Evolutionary conservation across 306 rosid genomes (phyloP).

Genomic region (Fragaria vesca): DNA sequence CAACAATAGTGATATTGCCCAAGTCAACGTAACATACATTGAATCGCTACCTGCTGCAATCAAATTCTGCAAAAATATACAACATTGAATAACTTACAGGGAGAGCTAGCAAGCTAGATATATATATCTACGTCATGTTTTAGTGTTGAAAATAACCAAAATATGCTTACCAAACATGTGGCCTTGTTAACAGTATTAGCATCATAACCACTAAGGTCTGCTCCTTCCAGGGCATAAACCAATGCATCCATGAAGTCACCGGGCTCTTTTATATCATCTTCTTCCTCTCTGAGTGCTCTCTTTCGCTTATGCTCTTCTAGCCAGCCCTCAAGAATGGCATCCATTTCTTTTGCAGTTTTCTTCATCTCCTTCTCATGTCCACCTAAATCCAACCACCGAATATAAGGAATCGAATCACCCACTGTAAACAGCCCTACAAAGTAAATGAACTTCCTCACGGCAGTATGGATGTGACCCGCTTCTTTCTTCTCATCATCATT

Average conservation of each 20-base stretch:
- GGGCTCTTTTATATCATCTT: not conserved
- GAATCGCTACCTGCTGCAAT: conserved; percentile 26
- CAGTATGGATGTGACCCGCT: not conserved
- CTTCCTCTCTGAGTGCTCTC: not conserved
- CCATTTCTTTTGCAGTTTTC: conserved; percentile 13
- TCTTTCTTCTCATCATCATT: not conserved
- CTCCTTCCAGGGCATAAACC: conserved; percentile 10
- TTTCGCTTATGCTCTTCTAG: conserved; percentile 23
- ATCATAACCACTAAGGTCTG: not conserved
- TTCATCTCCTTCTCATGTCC: conserved; percentile 35
- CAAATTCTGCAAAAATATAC: conserved; percentile 16
- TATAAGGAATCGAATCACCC: conserved; percentile 24
- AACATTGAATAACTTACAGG: too few relatives aligned
- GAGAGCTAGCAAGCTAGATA: not conserved
- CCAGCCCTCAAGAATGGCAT: conserved; percentile 11
- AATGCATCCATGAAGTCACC: conserved; percentile 24
- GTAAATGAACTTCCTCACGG: not conserved
- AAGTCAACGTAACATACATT: conserved; percentile 25
- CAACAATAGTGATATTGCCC: conserved; percentile 28
- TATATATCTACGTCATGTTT: too few relatives aligned
- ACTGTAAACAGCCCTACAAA: not conserved
- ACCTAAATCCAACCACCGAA: conserved; percentile 36
- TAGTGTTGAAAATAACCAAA: not conserved
- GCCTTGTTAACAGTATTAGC: conserved; percentile 22
- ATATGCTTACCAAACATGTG: conserved; percentile 23